Conservation (phyloP, 306 rosid species). For the Casuarina equisetifolia region DNA sequence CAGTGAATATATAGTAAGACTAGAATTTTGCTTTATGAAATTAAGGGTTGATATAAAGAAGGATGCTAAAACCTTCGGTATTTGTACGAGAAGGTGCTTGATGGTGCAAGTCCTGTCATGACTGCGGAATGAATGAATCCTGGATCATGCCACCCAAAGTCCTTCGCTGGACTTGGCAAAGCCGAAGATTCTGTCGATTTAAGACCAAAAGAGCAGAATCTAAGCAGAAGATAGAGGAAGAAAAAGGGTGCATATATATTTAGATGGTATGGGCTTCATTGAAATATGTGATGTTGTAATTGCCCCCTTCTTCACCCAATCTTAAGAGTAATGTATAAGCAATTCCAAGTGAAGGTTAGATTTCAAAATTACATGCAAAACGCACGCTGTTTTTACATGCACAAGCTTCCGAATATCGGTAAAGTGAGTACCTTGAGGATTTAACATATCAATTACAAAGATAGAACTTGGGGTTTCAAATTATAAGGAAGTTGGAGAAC, state of each 20-base stretch:
- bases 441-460: too few relatives aligned
- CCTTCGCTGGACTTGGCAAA: slow-evolving; percentile 72
- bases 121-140: slow-evolving; percentile 86
- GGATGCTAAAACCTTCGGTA: slow-evolving; percentile 63
- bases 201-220: neutral
- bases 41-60: neutral
- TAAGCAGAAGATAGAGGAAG: neutral
- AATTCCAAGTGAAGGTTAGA: too few relatives aligned
- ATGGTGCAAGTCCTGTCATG: slow-evolving; percentile 78
- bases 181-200: slow-evolving; percentile 38
- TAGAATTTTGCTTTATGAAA: neutral
- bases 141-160: slow-evolving; percentile 98
- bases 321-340: too few relatives aligned
- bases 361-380: too few relatives aligned
- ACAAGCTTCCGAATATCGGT: too few relatives aligned
- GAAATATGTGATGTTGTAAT: too few relatives aligned
- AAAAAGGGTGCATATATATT: neutral
- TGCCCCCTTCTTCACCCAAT: too few relatives aligned
- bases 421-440: too few relatives aligned
- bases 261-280: too few relatives aligned
- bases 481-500: slow-evolving; percentile 15
- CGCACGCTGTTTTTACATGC: too few relatives aligned
- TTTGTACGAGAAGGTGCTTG: slow-evolving; percentile 53
- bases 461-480: too few relatives aligned
- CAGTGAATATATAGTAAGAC: neutral